These are phyloP conservation scores for Aristolochia contorta DNA, from an alignment of 164 flowering plant genomes.

Conservation along the genomic window DNA sequence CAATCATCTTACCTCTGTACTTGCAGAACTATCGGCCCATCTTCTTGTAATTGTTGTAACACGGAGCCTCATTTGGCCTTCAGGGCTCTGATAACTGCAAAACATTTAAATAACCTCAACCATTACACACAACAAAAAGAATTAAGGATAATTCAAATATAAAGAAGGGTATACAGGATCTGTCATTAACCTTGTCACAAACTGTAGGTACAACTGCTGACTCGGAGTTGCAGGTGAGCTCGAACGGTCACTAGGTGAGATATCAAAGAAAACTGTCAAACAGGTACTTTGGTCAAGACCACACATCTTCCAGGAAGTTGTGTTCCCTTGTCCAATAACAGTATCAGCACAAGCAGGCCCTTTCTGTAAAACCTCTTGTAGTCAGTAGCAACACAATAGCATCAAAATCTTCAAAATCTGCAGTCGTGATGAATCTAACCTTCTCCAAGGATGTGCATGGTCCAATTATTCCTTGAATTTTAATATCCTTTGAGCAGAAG, in stretches of 20 bases:
- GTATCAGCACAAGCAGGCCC: constrained; percentile 82
- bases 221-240: constrained; percentile 44
- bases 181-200: constrained; percentile 54
- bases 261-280: constrained; percentile 83
- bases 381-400: constrained; percentile 2
- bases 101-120: background rate
- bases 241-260: constrained; percentile 66
- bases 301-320: constrained; percentile 94
- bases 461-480: constrained; percentile 89
- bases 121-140: background rate
- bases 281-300: constrained; percentile 89
- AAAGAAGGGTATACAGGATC: background rate
- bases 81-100: constrained; percentile 76
- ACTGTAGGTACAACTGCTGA: constrained; percentile 74
- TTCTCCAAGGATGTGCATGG: constrained; percentile 95
- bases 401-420: too few species aligned
- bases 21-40: constrained; percentile 72
- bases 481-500: constrained; percentile 85
- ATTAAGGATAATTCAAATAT: background rate
- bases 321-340: constrained; percentile 85
- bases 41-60: constrained; percentile 77
- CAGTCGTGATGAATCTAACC: constrained; percentile 27
- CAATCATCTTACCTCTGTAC: constrained; percentile 52
- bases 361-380: constrained; percentile 54
- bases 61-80: constrained; percentile 61